phyloP scores from a whole-genome alignment of 148 eudicot species.

The Heliamphora exappendiculata region DNA sequence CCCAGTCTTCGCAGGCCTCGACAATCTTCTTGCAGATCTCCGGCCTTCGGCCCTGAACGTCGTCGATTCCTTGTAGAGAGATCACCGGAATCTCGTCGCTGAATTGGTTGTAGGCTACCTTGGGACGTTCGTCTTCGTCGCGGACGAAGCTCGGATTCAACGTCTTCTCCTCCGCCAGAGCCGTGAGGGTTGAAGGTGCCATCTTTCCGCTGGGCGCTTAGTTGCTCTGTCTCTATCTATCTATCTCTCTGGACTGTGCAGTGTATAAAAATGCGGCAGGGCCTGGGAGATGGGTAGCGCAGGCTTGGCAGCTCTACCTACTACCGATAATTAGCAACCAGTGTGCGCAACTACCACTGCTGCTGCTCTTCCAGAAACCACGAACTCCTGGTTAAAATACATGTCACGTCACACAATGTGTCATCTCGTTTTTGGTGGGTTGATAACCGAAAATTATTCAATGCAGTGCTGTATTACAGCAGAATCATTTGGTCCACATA shows the following conservation, averaged over 20 bases:
- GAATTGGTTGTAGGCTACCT: constrained; percentile 66
- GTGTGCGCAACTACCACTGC: background rate
- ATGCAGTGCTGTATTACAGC: too few relatives aligned
- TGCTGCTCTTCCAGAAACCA: background rate
- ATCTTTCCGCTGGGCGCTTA: background rate
- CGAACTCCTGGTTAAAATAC: too few relatives aligned
- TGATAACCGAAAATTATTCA: too few relatives aligned
- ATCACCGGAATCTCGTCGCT: constrained; percentile 74
- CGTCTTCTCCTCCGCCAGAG: constrained; percentile 30
- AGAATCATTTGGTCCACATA: too few relatives aligned
- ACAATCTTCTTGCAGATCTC: constrained; percentile 68
- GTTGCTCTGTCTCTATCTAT: background rate
- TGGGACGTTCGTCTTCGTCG: constrained; percentile 90
- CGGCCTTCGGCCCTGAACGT: constrained; percentile 20
- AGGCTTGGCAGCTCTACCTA: background rate
- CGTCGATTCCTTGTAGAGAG: constrained; percentile 63
- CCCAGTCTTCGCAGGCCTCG: constrained; percentile 85
- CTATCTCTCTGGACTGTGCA: background rate
- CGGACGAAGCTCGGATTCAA: constrained; percentile 54
- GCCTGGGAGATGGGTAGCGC: background rate
- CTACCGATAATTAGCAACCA: background rate
- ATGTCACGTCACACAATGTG: too few relatives aligned
- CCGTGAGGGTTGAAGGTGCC: constrained; percentile 42
- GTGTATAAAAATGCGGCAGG: background rate
- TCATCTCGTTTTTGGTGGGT: too few relatives aligned